These are phyloP conservation scores for Tarenaya hassleriana DNA, from an alignment of 345 rosid genomes.

Conservation along the genomic window DNA sequence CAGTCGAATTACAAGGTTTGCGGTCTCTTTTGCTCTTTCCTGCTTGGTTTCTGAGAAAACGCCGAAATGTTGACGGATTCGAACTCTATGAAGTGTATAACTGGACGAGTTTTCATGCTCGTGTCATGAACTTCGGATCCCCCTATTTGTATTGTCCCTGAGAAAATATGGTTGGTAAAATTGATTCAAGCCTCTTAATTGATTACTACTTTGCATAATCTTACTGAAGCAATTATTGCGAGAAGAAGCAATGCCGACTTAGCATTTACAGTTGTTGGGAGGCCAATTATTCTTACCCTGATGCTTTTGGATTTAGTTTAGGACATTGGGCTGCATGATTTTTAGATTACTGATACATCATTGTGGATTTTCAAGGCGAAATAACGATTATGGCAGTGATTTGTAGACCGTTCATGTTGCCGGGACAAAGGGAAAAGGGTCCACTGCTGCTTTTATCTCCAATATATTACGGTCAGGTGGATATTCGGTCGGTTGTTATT, in stretches of 20 bases:
- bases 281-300: too few species aligned
- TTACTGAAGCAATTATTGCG: too few species aligned
- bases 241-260: too few species aligned
- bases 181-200: too few species aligned
- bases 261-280: too few species aligned
- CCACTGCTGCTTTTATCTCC: slow-evolving; percentile 78
- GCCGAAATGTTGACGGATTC: neutral
- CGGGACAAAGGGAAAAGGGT: slow-evolving; percentile 96
- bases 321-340: neutral
- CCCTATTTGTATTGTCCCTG: too few species aligned
- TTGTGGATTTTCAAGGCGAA: neutral
- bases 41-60: neutral
- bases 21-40: slow-evolving; percentile 1
- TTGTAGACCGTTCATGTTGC: slow-evolving; percentile 76
- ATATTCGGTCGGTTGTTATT: slow-evolving; percentile 73
- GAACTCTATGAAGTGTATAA: neutral
- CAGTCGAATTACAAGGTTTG: slow-evolving; percentile 63
- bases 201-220: too few species aligned
- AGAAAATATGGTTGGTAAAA: too few species aligned
- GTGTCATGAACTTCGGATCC: too few species aligned
- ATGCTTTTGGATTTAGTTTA: too few species aligned
- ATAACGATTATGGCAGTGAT: slow-evolving; percentile 8
- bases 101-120: neutral
- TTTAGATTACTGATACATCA: neutral
- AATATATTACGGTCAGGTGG: slow-evolving; percentile 70